Evolutionary conservation across 2,329 filamentous ascomycete genomes (phyloP), one percentile per base, ranked within the genome.

Genomic region (Bipolaris sorokiniana): DNA sequence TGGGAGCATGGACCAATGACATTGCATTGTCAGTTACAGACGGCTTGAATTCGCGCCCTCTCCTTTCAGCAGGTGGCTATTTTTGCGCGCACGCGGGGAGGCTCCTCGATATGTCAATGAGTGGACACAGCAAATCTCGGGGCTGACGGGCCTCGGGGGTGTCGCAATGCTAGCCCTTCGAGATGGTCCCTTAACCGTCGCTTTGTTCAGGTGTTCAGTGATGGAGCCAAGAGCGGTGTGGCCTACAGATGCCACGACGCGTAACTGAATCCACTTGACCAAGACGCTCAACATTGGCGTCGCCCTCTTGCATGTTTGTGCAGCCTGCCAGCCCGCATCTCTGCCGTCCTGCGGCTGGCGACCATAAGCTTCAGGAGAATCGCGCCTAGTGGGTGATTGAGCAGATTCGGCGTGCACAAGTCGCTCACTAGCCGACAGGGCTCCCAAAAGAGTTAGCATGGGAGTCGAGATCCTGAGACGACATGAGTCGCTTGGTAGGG

Each of bases 401-500:
- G 56, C 62, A 62, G 46, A 42, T 56, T 36, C 37, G 31, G 46
- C 11, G 48, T 54, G 54, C 46, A 54, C 55, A 68, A 63, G 16
- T 61, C 47, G 40, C 62, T 58, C 63, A 58, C 60, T 63, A 64
- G 58, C 37, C 51, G 54, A 45, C 51, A 36, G 56, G 23, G 23
- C 40, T 42, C 63, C 61, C 16, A 34, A 67, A 56, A 42, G 26
- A 60, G 66, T 59, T 66, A 67, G 59, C 36, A 45, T 26, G 11
- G 61, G 51, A 59, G 64, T 56, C 64, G 61, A 66, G 60, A 48
- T 68, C 65, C 68, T 67, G 67, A 73, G 61, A 60, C 65, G 62
- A 65, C 68, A 70, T 66, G 66, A 65, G 52, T 50, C 61, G 54
- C 62, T 69, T 63, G 64, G 61, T 68, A 68, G 64, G 71, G 64